Evolutionary conservation across 805 yeast genomes (phyloP).

Genomic region (Cephaloascus albidus): DNA sequence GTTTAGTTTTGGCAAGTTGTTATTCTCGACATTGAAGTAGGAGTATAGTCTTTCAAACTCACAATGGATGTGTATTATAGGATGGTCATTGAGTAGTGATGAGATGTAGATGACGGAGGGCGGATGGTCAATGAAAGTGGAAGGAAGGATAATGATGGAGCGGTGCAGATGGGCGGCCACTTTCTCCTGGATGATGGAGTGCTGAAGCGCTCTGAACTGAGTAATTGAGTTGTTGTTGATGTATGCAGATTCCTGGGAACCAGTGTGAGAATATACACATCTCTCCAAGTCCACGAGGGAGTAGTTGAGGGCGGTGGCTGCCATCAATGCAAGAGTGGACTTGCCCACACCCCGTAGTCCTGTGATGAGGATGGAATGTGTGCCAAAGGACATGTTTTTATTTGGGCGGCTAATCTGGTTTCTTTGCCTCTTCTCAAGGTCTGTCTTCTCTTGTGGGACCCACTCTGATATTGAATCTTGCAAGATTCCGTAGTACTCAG

Average conservation of each 20-base stretch:
- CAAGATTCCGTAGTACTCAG: too few species aligned
- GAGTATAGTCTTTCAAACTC: constrained; percentile 7
- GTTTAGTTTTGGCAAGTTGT: background rate
- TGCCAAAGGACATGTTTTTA: too few species aligned
- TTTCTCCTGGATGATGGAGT: constrained; percentile 1
- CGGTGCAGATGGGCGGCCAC: constrained; percentile 2
- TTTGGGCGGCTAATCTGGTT: too few species aligned
- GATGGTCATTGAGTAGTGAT: constrained; percentile 1
- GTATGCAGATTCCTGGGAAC: constrained; percentile 6
- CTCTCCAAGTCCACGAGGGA: constrained; percentile 7
- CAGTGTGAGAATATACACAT: constrained; percentile 6
- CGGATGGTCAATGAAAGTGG: constrained; percentile 5
- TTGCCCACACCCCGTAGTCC: constrained; percentile 12
- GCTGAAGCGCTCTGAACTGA: constrained; percentile 5
- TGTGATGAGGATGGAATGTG: constrained; percentile 4
- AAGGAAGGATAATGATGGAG: constrained; percentile 6
- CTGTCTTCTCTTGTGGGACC: too few species aligned
- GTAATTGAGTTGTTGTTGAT: constrained; percentile 4
- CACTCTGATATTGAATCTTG: too few species aligned
- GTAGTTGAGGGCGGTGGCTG: constrained; percentile 8
- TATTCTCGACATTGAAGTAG: background rate
- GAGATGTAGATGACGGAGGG: constrained; percentile 4
- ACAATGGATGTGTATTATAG: constrained; percentile 8
- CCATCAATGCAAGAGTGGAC: constrained; percentile 10
- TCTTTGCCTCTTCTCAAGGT: too few species aligned